Evolutionary conservation across 108 stramenopile genomes (phyloP).

Genomic region (Skeletonema marinoi): DNA sequence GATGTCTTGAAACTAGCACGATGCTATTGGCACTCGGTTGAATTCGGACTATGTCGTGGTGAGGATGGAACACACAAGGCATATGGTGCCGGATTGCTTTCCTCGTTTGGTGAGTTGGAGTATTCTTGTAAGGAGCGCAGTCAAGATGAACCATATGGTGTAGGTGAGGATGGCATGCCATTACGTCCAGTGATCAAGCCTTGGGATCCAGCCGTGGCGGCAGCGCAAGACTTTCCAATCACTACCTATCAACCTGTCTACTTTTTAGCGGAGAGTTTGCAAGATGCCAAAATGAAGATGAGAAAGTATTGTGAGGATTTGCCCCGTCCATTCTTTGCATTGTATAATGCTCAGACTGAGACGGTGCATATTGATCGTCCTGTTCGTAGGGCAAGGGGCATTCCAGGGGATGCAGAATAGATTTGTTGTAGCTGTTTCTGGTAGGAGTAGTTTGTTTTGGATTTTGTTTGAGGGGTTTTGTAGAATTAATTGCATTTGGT

Average conservation of each 20-base stretch:
- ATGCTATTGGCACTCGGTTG: constrained; percentile 96
- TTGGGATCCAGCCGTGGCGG: constrained; percentile 94
- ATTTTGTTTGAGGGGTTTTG: neutral
- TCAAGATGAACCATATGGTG: constrained; percentile 27
- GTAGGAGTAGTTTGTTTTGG: neutral
- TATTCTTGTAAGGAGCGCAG: constrained; percentile 81
- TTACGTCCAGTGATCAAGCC: constrained; percentile 74
- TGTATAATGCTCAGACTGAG: constrained; percentile 87
- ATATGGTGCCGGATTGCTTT: constrained; percentile 95
- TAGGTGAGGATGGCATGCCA: constrained; percentile 27
- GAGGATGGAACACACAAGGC: constrained; percentile 89
- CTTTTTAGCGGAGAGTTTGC: constrained; percentile 91
- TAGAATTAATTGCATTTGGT: neutral
- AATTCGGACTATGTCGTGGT: constrained; percentile 91
- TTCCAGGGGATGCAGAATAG: constrained; percentile 5
- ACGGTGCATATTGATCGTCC: constrained; percentile 88
- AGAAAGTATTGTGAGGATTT: constrained; percentile 86
- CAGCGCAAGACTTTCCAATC: constrained; percentile 91
- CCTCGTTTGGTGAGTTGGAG: constrained; percentile 95
- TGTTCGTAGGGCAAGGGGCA: constrained; percentile 54
- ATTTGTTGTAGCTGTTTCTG: too few species aligned
- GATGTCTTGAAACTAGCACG: constrained; percentile 87
- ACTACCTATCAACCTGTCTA: constrained; percentile 96
- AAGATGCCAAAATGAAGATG: constrained; percentile 89
- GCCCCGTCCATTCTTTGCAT: constrained; percentile 87